Evolutionary conservation across 805 yeast genomes (phyloP).

Genomic region (Schizosaccharomyces japonicus): DNA sequence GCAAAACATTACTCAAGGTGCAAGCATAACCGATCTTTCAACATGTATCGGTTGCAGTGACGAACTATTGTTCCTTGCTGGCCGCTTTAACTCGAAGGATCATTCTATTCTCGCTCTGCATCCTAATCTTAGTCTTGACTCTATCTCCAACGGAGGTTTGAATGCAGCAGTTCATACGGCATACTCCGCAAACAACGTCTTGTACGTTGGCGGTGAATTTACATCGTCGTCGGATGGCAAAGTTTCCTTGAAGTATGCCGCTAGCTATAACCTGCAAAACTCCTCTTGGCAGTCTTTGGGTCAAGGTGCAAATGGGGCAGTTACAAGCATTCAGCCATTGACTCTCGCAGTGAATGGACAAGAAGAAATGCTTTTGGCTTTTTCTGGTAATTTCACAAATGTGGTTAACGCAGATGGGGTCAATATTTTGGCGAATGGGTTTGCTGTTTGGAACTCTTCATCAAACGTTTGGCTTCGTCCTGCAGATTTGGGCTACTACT

Average conservation of each 20-base stretch:
- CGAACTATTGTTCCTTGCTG: no score
- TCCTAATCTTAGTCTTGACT: no score
- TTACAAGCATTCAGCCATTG: neutral
- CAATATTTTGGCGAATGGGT: neutral
- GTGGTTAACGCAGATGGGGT: neutral
- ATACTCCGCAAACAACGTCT: no score
- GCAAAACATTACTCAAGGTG: no score
- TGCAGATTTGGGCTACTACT: neutral
- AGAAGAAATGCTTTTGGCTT: neutral
- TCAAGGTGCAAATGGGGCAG: neutral
- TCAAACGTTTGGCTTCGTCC: neutral
- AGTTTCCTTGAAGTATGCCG: neutral
- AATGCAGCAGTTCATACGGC: no score
- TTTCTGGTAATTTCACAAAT: neutral
- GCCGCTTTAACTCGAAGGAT: no score
- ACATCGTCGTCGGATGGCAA: constrained; percentile 16
- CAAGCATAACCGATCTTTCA: no score
- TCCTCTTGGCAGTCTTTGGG: neutral
- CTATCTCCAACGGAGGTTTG: no score
- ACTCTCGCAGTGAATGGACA: neutral
- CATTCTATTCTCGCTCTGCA: no score
- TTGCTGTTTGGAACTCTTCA: neutral
- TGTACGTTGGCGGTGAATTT: constrained; percentile 26
- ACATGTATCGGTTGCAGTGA: no score
- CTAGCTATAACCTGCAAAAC: neutral